Percentiles rank a stretch among this genome's conserved stretches.
phyloP scores from a whole-genome alignment of 805 yeast species.

The Kodamaea leandrae region DNA sequence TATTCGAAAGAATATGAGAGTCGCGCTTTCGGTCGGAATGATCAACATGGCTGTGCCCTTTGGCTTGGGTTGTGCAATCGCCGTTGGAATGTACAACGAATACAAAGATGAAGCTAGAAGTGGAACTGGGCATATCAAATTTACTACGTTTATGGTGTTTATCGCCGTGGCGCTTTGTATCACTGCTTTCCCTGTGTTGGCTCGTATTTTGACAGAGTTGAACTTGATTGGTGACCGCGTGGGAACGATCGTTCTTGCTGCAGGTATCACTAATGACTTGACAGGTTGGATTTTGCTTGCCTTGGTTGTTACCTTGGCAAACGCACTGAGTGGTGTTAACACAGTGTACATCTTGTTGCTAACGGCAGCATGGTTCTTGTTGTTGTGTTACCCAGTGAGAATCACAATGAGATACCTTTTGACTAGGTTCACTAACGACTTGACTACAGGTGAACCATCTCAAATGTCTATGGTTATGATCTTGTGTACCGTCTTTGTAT shows the following conservation, averaged over 20 bases:
- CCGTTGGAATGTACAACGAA: constrained; percentile 63
- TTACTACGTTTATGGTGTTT: constrained; percentile 75
- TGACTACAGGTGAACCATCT: constrained; percentile 59
- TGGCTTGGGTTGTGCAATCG: constrained; percentile 71
- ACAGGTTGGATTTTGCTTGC: constrained; percentile 82
- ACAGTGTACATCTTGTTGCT: constrained; percentile 68
- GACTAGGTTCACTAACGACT: constrained; percentile 48
- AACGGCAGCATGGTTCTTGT: constrained; percentile 65
- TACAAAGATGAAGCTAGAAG: constrained; percentile 29
- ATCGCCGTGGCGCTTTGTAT: constrained; percentile 82
- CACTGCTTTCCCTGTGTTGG: constrained; percentile 83
- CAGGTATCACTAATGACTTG: constrained; percentile 78
- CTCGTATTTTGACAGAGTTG: constrained; percentile 72
- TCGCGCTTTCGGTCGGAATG: constrained; percentile 67
- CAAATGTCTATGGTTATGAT: constrained; percentile 57
- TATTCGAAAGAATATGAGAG: constrained; percentile 55
- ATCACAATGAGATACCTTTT: constrained; percentile 46
- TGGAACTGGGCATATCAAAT: constrained; percentile 38
- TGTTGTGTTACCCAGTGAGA: constrained; percentile 58
- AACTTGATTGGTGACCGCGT: constrained; percentile 69
- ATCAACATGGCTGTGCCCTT: constrained; percentile 76
- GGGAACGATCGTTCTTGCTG: constrained; percentile 69
- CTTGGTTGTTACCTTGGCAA: constrained; percentile 71
- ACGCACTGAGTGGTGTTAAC: constrained; percentile 63
- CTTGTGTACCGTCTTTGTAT: constrained; percentile 54